Base-by-base conservation (phyloP, 768 basidiomycete species). In the Boletellus sp. region DNA sequence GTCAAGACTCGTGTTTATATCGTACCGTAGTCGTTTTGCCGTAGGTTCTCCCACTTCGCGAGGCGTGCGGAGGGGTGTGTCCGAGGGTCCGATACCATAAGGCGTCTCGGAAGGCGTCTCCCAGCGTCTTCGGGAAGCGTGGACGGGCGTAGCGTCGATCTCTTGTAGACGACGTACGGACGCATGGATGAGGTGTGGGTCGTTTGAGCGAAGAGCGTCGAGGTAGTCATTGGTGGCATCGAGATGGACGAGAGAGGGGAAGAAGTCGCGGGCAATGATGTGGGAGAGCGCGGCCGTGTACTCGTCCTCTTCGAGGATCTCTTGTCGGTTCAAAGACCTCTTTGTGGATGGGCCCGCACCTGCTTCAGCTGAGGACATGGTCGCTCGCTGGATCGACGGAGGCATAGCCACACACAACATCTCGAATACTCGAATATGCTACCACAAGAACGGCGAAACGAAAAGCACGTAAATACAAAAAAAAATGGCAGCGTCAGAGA, bases 211-310 rank as follows among this genome's bases (percentile, higher is more conserved):
- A 35, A 92, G 70, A 3, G 92, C 92, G 52, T 87, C 84, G 20
- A 95, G 80, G 69, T 94, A 93, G 50, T 76, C 78, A 65, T 94
- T 92, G 28, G 90, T 89, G 17, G 91, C 89, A 58, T 94, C 90
- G 23, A 95, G 78, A 58, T 91, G 90, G 16, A 86, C 82, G 10
- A 98, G 80, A 12, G 91, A 91, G 0, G 96, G 96, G 63, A 98
- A 99, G 78, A 99, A 99, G 71, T 98, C 95, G 42, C 96, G 85
- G 34, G 90, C 88, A 61, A 98, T 98, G 61, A 98, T 97, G 41
- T 84, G 79, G 11, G 90, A 91, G 19, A 99, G 77, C 1, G 88
- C 89, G 40, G 81, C 83, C 2, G 92, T 94, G 67, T 98, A 98
- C 64, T 94, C 92, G 55, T 98, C 96, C 74, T 99, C 96, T 42